phyloP scores from a whole-genome alignment of 108 stramenopile species.

The Epithemia pelagica region DNA sequence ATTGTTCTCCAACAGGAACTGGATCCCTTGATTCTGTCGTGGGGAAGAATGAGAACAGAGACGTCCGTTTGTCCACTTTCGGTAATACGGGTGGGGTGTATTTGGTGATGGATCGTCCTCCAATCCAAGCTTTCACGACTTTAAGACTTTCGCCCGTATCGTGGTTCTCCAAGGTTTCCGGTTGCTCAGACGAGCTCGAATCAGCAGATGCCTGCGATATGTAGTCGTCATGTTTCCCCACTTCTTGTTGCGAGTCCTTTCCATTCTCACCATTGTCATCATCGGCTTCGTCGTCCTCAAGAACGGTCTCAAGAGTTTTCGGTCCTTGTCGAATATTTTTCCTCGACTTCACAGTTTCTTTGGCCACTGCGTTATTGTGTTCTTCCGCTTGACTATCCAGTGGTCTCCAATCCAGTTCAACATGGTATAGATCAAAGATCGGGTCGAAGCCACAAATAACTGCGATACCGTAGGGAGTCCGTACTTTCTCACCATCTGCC shows the following conservation, averaged over 20 bases:
- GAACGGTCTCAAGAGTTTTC: slow-evolving; percentile 57
- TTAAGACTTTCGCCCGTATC: background rate
- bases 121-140: slow-evolving; percentile 7
- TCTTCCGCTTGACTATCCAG: slow-evolving; percentile 72
- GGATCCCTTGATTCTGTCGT: slow-evolving; percentile 31
- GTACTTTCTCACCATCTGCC: slow-evolving; percentile 65
- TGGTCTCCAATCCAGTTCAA: slow-evolving; percentile 83
- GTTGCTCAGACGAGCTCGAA: background rate
- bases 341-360: slow-evolving; percentile 2
- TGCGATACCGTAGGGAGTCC: slow-evolving; percentile 79
- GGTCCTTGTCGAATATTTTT: slow-evolving; percentile 24
- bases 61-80: slow-evolving; percentile 50
- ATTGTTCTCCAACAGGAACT: slow-evolving; percentile 43
- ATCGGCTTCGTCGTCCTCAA: slow-evolving; percentile 18
- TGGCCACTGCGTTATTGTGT: slow-evolving; percentile 5
- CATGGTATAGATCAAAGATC: slow-evolving; percentile 65
- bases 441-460: slow-evolving; percentile 63
- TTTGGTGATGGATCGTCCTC: slow-evolving; percentile 52
- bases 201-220: background rate
- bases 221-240: background rate
- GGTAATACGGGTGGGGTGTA: slow-evolving; percentile 65
- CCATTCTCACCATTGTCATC: background rate
- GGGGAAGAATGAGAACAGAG: slow-evolving; percentile 68
- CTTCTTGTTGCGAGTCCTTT: slow-evolving; percentile 1
- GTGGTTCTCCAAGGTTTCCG: background rate